These are phyloP conservation scores for Farysia itapuensis DNA, from an alignment of 1,284 basidiomycete genomes.

Conservation along the genomic window DNA sequence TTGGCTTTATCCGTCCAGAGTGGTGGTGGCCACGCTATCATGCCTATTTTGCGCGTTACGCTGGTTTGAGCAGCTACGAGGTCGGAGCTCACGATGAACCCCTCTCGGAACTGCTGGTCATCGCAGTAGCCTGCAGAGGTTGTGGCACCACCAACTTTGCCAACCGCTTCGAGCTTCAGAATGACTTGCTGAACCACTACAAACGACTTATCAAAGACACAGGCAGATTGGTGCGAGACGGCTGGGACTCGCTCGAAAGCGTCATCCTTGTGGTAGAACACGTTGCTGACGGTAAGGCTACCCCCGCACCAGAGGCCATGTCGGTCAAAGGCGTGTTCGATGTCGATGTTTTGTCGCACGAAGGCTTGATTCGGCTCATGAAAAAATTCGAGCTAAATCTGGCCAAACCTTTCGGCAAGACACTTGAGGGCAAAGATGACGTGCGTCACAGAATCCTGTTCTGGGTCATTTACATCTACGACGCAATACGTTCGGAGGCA, in stretches of 20 bases:
- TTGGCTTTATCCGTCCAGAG: slow-evolving; percentile 23
- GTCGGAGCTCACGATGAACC: neutral
- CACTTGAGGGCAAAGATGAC: slow-evolving; percentile 14
- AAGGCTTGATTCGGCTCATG: slow-evolving; percentile 18
- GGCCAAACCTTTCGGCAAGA: slow-evolving; percentile 12
- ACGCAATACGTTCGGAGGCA: slow-evolving; percentile 25
- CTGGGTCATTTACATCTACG: slow-evolving; percentile 29
- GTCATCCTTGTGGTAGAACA: slow-evolving; percentile 21
- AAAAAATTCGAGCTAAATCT: slow-evolving; percentile 26
- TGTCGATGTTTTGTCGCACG: slow-evolving; percentile 14
- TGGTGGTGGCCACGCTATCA: slow-evolving; percentile 31
- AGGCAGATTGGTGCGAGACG: slow-evolving; percentile 12
- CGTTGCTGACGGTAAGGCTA: slow-evolving; percentile 3
- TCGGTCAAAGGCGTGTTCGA: slow-evolving; percentile 15
- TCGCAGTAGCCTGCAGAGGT: slow-evolving; percentile 19
- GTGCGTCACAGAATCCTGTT: slow-evolving; percentile 19
- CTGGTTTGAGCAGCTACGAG: slow-evolving; percentile 2
- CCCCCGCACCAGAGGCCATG: slow-evolving; percentile 14
- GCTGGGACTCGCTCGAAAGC: slow-evolving; percentile 20
- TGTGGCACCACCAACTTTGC: slow-evolving; percentile 9
- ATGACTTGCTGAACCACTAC: slow-evolving; percentile 14
- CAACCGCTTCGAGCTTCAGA: slow-evolving; percentile 23
- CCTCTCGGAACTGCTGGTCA: slow-evolving; percentile 20
- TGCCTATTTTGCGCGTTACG: slow-evolving; percentile 13
- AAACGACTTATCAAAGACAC: slow-evolving; percentile 20